Conservation (phyloP, 371 early-diverging fungal species). For the Mortierella sp. region DNA sequence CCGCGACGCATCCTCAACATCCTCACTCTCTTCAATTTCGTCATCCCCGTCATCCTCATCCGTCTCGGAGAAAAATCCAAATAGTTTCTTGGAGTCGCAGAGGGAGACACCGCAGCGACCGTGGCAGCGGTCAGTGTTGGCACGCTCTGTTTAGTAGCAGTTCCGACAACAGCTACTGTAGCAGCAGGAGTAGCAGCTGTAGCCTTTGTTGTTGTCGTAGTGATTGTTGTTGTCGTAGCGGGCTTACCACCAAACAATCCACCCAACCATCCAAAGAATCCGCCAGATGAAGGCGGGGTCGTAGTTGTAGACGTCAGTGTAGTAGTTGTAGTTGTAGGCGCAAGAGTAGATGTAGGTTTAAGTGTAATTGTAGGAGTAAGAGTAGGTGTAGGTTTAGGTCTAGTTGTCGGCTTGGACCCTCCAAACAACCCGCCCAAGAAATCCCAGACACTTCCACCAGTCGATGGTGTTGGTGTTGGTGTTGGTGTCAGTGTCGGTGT, state of each 20-base stretch:
- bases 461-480: conserved; percentile 7
- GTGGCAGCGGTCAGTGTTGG: neutral
- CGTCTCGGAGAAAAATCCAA: conserved; percentile 13
- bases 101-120: neutral
- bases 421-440: conserved; percentile 9
- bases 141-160: too few species aligned
- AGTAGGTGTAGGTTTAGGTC: neutral
- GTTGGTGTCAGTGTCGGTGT: neutral
- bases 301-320: neutral
- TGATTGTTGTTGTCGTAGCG: neutral
- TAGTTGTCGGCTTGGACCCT: neutral
- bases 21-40: neutral
- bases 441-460: neutral
- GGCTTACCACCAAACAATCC: conserved; percentile 6
- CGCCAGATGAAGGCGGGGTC: neutral
- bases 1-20: neutral
- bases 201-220: neutral
- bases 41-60: neutral
- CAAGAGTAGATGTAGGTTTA: neutral
- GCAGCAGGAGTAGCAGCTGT: neutral
- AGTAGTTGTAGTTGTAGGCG: neutral
- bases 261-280: neutral
- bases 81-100: neutral
- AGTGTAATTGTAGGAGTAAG: neutral
- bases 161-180: neutral